Evolutionary conservation across 2,329 filamentous ascomycete species (phyloP).

Genomic region (Hypoxylon sp.): DNA sequence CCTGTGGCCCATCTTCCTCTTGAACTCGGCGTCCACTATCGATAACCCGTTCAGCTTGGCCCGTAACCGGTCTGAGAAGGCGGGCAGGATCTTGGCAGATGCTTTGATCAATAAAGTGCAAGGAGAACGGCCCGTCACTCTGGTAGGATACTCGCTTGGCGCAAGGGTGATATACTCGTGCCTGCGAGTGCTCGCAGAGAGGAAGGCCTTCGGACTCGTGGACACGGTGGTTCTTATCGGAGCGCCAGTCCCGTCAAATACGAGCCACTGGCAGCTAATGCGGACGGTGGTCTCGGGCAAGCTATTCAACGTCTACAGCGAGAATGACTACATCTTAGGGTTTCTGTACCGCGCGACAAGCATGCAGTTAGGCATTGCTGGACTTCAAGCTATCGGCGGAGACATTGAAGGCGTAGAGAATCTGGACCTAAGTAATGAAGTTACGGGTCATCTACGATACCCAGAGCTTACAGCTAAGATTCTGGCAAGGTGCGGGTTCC

Average conservation of each 20-base stretch:
- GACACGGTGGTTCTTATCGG: slow-evolving; percentile 79
- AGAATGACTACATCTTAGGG: slow-evolving; percentile 88
- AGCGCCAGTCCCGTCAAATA: slow-evolving; percentile 80
- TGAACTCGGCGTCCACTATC: slow-evolving; percentile 76
- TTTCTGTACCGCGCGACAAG: slow-evolving; percentile 90
- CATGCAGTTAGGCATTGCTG: slow-evolving; percentile 86
- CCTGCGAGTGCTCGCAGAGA: slow-evolving; percentile 73
- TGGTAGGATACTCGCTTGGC: slow-evolving; percentile 77
- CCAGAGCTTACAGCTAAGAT: slow-evolving; percentile 67
- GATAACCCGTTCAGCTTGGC: slow-evolving; percentile 88
- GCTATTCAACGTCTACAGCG: slow-evolving; percentile 89
- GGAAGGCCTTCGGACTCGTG: slow-evolving; percentile 77
- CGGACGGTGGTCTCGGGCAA: slow-evolving; percentile 84
- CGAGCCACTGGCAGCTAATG: slow-evolving; percentile 81
- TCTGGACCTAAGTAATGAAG: slow-evolving; percentile 66
- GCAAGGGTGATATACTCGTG: slow-evolving; percentile 79
- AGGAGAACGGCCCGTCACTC: slow-evolving; percentile 76
- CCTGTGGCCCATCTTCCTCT: slow-evolving; percentile 77
- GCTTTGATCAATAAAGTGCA: slow-evolving; percentile 77
- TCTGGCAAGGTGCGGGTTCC: slow-evolving; percentile 66
- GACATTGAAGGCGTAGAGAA: slow-evolving; percentile 76
- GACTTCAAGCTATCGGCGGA: slow-evolving; percentile 78
- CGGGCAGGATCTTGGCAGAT: slow-evolving; percentile 79
- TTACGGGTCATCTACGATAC: slow-evolving; percentile 68
- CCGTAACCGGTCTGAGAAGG: slow-evolving; percentile 83